A percentile compares a stretch with the other conserved stretches of the same genome.
Conservation (phyloP, 148 eudicot species). For the Fagopyrum tataricum region DNA sequence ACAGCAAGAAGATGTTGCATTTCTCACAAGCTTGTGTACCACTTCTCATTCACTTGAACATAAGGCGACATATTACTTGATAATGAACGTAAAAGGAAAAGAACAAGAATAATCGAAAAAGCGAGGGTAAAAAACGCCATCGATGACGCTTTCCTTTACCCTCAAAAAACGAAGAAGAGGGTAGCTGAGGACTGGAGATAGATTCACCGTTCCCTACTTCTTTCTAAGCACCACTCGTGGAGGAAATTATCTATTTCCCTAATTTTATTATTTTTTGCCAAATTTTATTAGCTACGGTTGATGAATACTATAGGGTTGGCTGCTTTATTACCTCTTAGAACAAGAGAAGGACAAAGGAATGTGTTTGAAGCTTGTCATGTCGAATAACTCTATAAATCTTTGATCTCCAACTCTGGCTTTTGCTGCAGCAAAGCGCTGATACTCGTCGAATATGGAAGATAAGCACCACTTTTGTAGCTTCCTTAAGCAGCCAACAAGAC, state of each 20-base stretch:
- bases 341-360: conserved; percentile 29
- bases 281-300: neutral
- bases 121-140: neutral
- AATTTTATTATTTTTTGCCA: neutral
- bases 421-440: conserved; percentile 20
- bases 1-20: neutral
- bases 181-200: neutral
- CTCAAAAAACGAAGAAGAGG: neutral
- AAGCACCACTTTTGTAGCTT: conserved; percentile 22
- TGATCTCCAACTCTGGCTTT: conserved; percentile 18
- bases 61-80: neutral
- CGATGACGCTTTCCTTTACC: neutral
- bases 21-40: neutral
- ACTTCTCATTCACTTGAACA: neutral
- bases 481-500: conserved; percentile 22
- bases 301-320: neutral
- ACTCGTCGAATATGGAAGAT: conserved; percentile 19
- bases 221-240: neutral
- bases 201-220: neutral
- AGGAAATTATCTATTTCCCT: neutral
- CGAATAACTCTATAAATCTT: conserved; percentile 20
- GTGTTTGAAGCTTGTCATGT: conserved; percentile 18
- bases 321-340: conserved; percentile 21
- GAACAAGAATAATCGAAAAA: neutral
- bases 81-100: neutral